Base-by-base conservation (phyloP, 2,329 filamentous ascomycete genomes). In the Colletotrichum shisoi region DNA sequence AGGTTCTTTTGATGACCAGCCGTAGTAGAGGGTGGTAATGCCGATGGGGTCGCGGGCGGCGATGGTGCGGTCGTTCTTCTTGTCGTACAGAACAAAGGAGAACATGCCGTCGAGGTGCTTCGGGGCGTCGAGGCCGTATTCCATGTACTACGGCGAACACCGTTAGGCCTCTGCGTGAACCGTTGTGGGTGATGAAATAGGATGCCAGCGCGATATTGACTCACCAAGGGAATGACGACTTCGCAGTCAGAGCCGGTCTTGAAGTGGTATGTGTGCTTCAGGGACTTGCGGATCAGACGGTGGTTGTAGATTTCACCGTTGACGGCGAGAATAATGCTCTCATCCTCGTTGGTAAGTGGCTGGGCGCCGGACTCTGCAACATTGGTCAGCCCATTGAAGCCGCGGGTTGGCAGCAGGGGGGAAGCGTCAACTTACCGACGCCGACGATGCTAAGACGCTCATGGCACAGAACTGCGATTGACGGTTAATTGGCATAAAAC, bases 231-330 rank as follows among this genome's bases (percentile, higher is more conserved):
- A 77, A 99, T 97, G 80, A 99, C 96, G 77, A 99, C 94, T 81
- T 99, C 95, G 81, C 95, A 99, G 77, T 99, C 95, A 44, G 94
- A 98, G 77, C 95, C 91, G 71, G 95, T 99, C 89, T 97, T 97
- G 89, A 98, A 99, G 80, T 94, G 90, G 81, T 97, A 97, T 44
- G 89, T 87, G 68, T 84, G 88, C 81, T 92, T 92, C 74, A 97
- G 84, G 74, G 84, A 84, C 83, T 97, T 98, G 77, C 95, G 91
- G 76, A 99, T 85, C 75, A 97, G 87, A 77, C 94, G 91, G 83
- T 99, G 95, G 89, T 99, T 99, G 87, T 99, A 99, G 79, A 99
- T 99, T 80, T 99, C 95, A 81, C 95, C 95, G 81, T 99, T 99
- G 87, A 98, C 95, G 71, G 95, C 94, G 69, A 99, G 88, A 71